Conservation (phyloP, 805 yeast genomes). For the Diddensiella transvaalensis region DNA sequence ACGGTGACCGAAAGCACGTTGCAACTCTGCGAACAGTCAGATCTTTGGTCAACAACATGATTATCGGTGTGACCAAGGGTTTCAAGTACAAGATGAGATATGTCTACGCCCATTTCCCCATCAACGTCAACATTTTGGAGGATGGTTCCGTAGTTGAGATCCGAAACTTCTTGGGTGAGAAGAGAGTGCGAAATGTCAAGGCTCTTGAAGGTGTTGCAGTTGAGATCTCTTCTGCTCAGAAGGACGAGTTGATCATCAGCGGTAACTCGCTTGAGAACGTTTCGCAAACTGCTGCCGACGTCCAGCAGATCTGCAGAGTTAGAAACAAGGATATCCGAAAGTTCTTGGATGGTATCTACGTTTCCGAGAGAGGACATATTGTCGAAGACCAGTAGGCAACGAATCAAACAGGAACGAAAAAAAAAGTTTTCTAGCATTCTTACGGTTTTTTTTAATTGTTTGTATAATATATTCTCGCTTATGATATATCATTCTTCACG, state of each 20-base stretch:
- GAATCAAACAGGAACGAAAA: background rate
- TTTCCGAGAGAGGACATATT: slow-evolving; percentile 89
- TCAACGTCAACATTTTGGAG: slow-evolving; percentile 90
- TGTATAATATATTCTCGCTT: background rate
- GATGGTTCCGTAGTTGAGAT: slow-evolving; percentile 83
- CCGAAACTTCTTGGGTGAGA: slow-evolving; percentile 99
- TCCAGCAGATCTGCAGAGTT: slow-evolving; percentile 97
- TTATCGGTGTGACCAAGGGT: slow-evolving; percentile 99
- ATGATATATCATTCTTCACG: background rate
- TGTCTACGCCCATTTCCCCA: slow-evolving; percentile 99
- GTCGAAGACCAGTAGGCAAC: slow-evolving; percentile 49
- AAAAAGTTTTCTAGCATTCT: background rate
- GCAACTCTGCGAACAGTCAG: slow-evolving; percentile 99
- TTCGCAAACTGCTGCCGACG: slow-evolving; percentile 97
- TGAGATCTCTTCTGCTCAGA: slow-evolving; percentile 75
- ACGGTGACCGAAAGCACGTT: slow-evolving; percentile 99
- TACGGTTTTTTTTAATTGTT: background rate
- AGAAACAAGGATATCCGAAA: slow-evolving; percentile 99
- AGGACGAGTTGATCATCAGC: slow-evolving; percentile 88
- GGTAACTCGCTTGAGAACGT: slow-evolving; percentile 98
- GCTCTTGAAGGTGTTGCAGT: slow-evolving; percentile 86
- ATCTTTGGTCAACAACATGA: slow-evolving; percentile 88
- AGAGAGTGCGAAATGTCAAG: slow-evolving; percentile 86
- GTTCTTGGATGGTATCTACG: slow-evolving; percentile 99
- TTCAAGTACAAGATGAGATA: slow-evolving; percentile 99